Evolutionary conservation across 116 monocot species (phyloP).

Genomic region (Posidonia oceanica): DNA sequence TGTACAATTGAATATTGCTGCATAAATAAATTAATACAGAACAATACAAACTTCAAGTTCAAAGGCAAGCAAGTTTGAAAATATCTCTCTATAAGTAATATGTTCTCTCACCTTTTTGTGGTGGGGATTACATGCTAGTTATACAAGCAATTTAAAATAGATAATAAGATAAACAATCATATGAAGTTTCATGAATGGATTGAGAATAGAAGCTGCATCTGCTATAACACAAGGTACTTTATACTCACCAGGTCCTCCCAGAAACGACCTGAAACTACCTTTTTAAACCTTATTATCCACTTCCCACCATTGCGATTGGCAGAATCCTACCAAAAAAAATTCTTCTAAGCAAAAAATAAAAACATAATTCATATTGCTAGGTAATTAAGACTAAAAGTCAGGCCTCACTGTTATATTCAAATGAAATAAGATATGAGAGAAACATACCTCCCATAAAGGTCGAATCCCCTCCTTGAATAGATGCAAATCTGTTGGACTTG

Average conservation of each 20-base stretch:
- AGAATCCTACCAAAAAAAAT: conserved; percentile 45
- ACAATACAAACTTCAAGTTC: too few relatives aligned
- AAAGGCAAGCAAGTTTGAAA: too few relatives aligned
- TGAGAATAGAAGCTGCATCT: background rate
- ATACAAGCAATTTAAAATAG: too few relatives aligned
- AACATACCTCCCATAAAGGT: conserved; percentile 87
- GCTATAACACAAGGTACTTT: background rate
- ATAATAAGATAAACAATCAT: too few relatives aligned
- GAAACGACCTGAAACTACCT: conserved; percentile 87
- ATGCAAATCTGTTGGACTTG: conserved; percentile 82
- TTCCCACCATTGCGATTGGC: conserved; percentile 90
- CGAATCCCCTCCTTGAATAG: conserved; percentile 95
- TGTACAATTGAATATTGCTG: too few relatives aligned
- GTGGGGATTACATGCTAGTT: too few relatives aligned
- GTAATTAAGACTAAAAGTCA: background rate
- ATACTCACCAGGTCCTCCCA: conserved; percentile 92
- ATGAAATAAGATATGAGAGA: background rate
- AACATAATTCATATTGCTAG: background rate
- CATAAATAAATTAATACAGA: too few relatives aligned
- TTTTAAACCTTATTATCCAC: conserved; percentile 95
- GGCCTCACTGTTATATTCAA: too few relatives aligned
- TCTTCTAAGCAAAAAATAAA: background rate
- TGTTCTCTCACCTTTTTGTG: too few relatives aligned
- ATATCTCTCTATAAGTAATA: too few relatives aligned
- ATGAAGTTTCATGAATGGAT: too few relatives aligned